These are phyloP conservation scores for Liquidambar formosana DNA, from an alignment of 164 flowering plant species.

Conservation along the genomic window DNA sequence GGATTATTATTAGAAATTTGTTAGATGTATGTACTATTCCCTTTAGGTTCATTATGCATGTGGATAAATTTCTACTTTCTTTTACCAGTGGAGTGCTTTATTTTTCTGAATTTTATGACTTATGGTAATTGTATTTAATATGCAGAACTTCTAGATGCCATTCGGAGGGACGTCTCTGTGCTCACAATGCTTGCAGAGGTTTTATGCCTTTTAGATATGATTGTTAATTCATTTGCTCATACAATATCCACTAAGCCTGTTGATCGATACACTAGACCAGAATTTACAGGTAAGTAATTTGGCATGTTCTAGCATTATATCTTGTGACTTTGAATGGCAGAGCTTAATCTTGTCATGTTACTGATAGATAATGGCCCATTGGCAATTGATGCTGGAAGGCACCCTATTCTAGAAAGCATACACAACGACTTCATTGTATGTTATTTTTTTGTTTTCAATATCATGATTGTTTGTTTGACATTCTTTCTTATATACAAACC, in stretches of 20 bases:
- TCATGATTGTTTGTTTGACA: neutral
- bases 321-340: neutral
- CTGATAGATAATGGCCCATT: conserved; percentile 80
- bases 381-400: conserved; percentile 95
- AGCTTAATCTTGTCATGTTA: conserved; percentile 14
- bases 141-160: conserved; percentile 76
- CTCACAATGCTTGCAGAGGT: conserved; percentile 92
- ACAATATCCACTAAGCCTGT: conserved; percentile 87
- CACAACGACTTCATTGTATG: conserved; percentile 83
- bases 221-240: conserved; percentile 97
- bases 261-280: conserved; percentile 85
- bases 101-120: neutral
- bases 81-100: neutral
- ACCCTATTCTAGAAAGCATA: conserved; percentile 89
- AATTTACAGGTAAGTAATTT: conserved; percentile 65
- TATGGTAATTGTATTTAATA: conserved; percentile 1
- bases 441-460: conserved; percentile 10
- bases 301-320: neutral
- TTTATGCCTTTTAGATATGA: conserved; percentile 95
- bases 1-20: too few relatives aligned
- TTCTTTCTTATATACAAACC: neutral
- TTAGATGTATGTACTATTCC: too few relatives aligned
- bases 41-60: neutral
- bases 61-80: neutral
- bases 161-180: conserved; percentile 75